Evolutionary conservation across 2,329 filamentous ascomycete species (phyloP), one percentile per base, ranked within the genome.

Genomic region (Dactylonectria macrodidyma): DNA sequence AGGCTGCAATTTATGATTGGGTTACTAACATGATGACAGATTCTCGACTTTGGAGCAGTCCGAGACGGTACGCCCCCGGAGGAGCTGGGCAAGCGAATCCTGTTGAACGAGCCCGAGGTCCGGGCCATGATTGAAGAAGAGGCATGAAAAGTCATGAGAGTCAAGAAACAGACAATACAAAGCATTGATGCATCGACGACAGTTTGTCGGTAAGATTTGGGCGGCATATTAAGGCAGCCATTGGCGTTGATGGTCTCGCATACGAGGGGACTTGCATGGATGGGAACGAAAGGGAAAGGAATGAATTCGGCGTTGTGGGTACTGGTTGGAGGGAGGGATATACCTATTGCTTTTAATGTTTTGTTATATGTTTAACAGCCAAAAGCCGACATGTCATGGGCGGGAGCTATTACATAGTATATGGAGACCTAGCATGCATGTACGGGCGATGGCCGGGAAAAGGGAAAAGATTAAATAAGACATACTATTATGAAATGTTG

Each of bases 11-110:
- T 11, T 2, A 2, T 9, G 10, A 6, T 14, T 57, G 19, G 2
- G 14, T 33, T 30, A 58, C 59, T 70, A 65, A 69, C 38, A 50
- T 47, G 30, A 24, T 12, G 22, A 7, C 62, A 98, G 96, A 95
- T 99, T 72, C 92, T 99, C 67, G 96, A 99, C 82, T 99, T 98
- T 82, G 96, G 96, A 66, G 96, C 96, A 71, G 91, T 93, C 55
- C 92, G 96, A 73, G 96, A 99, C 77, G 95, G 95, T 60, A 89
- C 94, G 67, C 89, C 93, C 3, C 87, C 90, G 16, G 90, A 92
- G 71, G 89, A 95, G 74, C 90, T 95, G 51, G 95, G 95, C 50
- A 90, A 90, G 73, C 91, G 95, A 54, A 95, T 95, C 63, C 81
- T 92, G n/a, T 83, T 91, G 9, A 90, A 91, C 69, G 85, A 86